These are phyloP conservation scores for Psidium guajava DNA, from an alignment of 345 rosid species.

Conservation along the genomic window DNA sequence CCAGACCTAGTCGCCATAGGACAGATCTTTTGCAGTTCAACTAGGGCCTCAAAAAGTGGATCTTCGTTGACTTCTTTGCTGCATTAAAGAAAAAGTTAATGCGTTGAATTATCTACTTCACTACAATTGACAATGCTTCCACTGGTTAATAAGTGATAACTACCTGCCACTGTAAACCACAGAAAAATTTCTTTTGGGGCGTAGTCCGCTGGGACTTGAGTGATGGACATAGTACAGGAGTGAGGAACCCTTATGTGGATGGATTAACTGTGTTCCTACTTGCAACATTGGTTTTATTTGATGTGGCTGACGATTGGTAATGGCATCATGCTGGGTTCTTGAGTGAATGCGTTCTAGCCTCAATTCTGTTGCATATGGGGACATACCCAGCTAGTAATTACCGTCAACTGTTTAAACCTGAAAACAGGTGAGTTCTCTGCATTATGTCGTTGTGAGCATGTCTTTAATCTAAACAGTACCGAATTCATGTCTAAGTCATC, in stretches of 20 bases:
- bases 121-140: background rate
- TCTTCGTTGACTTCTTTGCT: background rate
- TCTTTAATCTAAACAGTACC: background rate
- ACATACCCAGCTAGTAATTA: background rate
- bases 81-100: background rate
- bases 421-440: background rate
- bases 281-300: background rate
- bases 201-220: background rate
- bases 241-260: background rate
- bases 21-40: background rate
- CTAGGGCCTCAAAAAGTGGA: background rate
- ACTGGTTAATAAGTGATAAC: background rate
- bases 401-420: background rate
- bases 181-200: background rate
- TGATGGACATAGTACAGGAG: background rate
- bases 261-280: background rate
- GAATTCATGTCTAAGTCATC: background rate
- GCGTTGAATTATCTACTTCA: background rate
- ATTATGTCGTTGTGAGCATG: background rate
- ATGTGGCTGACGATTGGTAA: background rate
- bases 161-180: background rate
- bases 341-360: background rate
- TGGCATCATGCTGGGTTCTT: background rate
- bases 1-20: background rate
- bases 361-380: background rate